These are phyloP conservation scores for Acanthamoeba quina DNA, from an alignment of 208 protist genomes.

Conservation along the genomic window DNA sequence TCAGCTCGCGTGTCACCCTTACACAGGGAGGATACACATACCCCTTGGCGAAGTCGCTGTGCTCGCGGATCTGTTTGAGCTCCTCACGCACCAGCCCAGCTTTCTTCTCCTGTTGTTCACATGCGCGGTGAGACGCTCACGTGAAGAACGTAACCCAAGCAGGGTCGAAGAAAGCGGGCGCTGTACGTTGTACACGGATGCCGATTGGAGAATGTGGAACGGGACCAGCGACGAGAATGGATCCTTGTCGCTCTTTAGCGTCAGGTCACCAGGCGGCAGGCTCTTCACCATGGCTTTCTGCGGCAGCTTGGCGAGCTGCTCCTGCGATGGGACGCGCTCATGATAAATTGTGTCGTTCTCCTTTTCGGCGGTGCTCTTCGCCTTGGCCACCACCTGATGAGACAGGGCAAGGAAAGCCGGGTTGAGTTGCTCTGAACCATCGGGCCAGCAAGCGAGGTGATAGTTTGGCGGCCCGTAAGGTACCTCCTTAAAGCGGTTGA, in stretches of 20 bases:
- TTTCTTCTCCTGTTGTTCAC: slow-evolving; percentile 37
- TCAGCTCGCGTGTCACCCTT: neutral
- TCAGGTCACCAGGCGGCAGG: neutral
- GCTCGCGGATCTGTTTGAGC: slow-evolving; percentile 36
- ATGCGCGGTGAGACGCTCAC: neutral
- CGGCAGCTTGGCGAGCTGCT: neutral
- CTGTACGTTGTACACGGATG: slow-evolving; percentile 39
- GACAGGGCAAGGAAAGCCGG: neutral
- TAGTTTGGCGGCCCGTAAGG: neutral
- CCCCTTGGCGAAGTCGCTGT: slow-evolving; percentile 53
- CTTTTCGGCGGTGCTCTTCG: slow-evolving; percentile 1
- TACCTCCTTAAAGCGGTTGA: slow-evolving; percentile 27
- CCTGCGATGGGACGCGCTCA: neutral
- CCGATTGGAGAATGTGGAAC: slow-evolving; percentile 23
- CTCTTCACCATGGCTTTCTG: slow-evolving; percentile 34
- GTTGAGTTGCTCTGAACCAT: neutral
- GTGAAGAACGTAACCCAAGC: neutral
- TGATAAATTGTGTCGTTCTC: slow-evolving; percentile 57
- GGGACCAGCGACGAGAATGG: slow-evolving; percentile 20
- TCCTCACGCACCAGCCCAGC: slow-evolving; percentile 6
- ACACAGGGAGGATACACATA: neutral
- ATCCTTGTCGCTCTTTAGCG: slow-evolving; percentile 11
- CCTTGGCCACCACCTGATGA: neutral
- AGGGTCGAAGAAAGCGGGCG: neutral
- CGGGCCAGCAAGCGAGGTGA: too few species aligned